Percentiles rank a stretch among this genome's conserved stretches.
Evolutionary conservation across 768 basidiomycete species (phyloP).

Genomic region (Phlegmacium glaucopus): DNA sequence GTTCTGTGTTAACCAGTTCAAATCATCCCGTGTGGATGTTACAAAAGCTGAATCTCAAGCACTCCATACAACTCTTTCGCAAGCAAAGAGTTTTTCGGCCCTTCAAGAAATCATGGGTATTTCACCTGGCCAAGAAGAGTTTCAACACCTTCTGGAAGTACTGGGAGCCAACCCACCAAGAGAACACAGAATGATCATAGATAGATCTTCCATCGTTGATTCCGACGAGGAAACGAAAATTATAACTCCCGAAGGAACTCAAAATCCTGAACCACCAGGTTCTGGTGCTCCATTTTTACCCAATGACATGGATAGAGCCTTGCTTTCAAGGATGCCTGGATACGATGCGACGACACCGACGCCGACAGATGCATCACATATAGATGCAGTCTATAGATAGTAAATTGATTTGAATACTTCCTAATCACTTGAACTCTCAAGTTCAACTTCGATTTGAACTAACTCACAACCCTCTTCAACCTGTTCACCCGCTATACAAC

Average conservation of each 20-base stretch:
- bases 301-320: constrained; percentile 30
- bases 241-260: constrained; percentile 49
- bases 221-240: constrained; percentile 21
- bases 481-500: constrained; percentile 85
- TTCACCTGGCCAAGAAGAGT: constrained; percentile 62
- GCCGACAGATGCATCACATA: constrained; percentile 13
- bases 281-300: constrained; percentile 49
- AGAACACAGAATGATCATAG: constrained; percentile 29
- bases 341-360: constrained; percentile 45
- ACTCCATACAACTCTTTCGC: constrained; percentile 48
- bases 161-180: constrained; percentile 46
- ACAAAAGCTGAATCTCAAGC: constrained; percentile 58
- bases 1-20: constrained; percentile 84
- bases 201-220: constrained; percentile 18
- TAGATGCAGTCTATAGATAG: constrained; percentile 6
- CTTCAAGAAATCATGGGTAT: constrained; percentile 47
- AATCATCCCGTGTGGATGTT: constrained; percentile 53
- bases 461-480: constrained; percentile 84
- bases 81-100: constrained; percentile 61
- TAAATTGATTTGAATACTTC: neutral
- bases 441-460: constrained; percentile 57
- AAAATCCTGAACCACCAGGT: constrained; percentile 57
- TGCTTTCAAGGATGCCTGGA: constrained; percentile 37
- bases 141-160: constrained; percentile 47
- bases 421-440: neutral